Evolutionary conservation across 495 filamentous ascomycete species (phyloP), one percentile per base, ranked within the genome.

Genomic region (Penicillium crystallinum): DNA sequence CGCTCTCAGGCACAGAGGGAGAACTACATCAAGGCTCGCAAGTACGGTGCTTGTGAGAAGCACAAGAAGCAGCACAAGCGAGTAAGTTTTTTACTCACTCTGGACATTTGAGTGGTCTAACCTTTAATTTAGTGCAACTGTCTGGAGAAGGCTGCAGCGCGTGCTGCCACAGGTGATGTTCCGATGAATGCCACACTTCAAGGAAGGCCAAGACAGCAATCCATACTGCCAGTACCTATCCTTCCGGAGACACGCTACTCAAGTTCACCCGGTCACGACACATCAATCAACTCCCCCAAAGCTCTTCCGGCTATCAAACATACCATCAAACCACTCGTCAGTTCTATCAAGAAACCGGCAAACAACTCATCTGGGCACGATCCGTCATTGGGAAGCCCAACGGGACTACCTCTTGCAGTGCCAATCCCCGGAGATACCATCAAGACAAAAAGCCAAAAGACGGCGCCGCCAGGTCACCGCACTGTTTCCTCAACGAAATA

Each of bases 51-150:
- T 31, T 77, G 73, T 41, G 67, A 74, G 50, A 77, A 77, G 54
- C 73, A 77, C 55, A 67, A 69, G 54, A 77, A 75, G 50, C 73
- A 75, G 53, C 73, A 77, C 35, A 77, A 77, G 53, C 59, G 72
- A 47, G 73, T 77, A 64, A 65, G 70, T 47, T 18, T 33, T 19
- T 10, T 2, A n/a, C 37, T 23, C 17, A 53, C 43, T 43, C 36
- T 11, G n/a, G 47, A 6, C 36, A 25, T 40, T 49, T 41, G 48
- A 50, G 8, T 19, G 42, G 0, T 46, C 65, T 74, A 53, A 74
- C 41, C 3, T 25, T 8, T 21, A 6, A 7, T 44, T 31, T 39
- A 76, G 73, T 76, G 73, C 50, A 76, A 76, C 37, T 76, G 73
- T 61, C 63, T 75, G 42, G 71, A 76, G 44, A 73, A 68, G 58